Evolutionary conservation across 495 filamentous ascomycete species (phyloP).

Genomic region (Podospora comata): DNA sequence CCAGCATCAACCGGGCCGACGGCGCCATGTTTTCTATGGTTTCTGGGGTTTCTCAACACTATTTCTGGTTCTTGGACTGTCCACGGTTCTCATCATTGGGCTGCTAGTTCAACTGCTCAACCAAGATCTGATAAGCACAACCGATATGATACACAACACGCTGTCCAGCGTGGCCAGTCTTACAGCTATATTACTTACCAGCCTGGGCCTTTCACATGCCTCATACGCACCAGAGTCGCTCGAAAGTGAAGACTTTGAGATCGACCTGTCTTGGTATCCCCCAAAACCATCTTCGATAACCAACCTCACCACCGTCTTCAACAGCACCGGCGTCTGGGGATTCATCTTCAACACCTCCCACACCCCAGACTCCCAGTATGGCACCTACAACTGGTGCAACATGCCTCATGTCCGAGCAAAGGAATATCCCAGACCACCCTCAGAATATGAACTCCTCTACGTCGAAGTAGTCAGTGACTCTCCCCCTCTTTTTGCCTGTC

Average conservation of each 20-base stretch:
- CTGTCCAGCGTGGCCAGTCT: not conserved
- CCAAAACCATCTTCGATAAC: slow-evolving; percentile 57
- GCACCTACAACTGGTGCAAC: slow-evolving; percentile 70
- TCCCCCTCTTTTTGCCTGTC: not conserved
- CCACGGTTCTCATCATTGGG: not conserved
- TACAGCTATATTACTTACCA: not conserved
- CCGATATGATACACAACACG: not conserved
- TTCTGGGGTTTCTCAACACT: not conserved
- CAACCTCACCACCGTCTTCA: slow-evolving; percentile 50
- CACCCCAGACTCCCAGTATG: slow-evolving; percentile 47
- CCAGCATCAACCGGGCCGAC: not conserved
- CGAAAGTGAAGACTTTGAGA: not conserved
- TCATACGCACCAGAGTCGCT: not conserved
- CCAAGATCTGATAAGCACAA: not conserved
- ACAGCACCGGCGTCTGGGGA: slow-evolving; percentile 54
- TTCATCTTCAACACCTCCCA: slow-evolving; percentile 62
- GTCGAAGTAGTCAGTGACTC: slow-evolving; percentile 45
- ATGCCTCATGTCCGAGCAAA: slow-evolving; percentile 65
- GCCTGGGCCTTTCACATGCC: not conserved
- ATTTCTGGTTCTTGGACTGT: not conserved
- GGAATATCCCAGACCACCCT: slow-evolving; percentile 51
- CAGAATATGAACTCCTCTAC: slow-evolving; percentile 57
- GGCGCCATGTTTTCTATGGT: not conserved
- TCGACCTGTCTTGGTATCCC: slow-evolving; percentile 56
- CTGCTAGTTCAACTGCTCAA: not conserved